phyloP scores from a whole-genome alignment of 257 asterid genomes.

The Echium plantagineum region DNA sequence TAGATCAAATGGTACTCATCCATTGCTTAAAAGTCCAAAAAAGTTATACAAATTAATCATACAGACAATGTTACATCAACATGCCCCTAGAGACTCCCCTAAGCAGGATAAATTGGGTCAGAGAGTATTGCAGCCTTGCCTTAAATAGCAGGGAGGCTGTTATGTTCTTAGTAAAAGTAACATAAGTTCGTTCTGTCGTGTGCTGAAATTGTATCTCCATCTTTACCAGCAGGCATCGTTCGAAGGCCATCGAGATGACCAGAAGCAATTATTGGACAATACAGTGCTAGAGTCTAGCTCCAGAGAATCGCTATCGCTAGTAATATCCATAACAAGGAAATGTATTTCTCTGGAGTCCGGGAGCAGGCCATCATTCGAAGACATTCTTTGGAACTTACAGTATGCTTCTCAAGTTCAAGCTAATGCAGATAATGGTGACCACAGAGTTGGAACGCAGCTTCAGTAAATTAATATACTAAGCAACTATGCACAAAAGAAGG shows the following conservation, averaged over 20 bases:
- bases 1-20: slow-evolving; percentile 45
- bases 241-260: slow-evolving; percentile 28
- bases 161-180: too few species aligned
- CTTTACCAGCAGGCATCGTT: slow-evolving; percentile 31
- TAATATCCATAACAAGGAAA: slow-evolving; percentile 42
- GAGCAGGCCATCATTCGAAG: slow-evolving; percentile 58
- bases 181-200: neutral
- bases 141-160: too few species aligned
- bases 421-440: slow-evolving; percentile 24
- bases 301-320: slow-evolving; percentile 51
- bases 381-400: slow-evolving; percentile 60
- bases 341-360: slow-evolving; percentile 59
- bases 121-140: too few species aligned
- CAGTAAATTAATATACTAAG: too few species aligned
- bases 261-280: slow-evolving; percentile 38
- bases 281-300: slow-evolving; percentile 39
- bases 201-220: neutral
- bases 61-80: too few species aligned
- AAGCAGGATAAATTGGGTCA: too few species aligned
- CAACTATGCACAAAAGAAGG: too few species aligned
- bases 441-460: slow-evolving; percentile 14
- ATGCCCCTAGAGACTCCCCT: too few species aligned
- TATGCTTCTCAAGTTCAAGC: slow-evolving; percentile 64
- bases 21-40: too few species aligned
- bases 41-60: too few species aligned